Base-by-base conservation (phyloP, 2,329 filamentous ascomycete species). In the Ceratocystis diversiconidia region DNA sequence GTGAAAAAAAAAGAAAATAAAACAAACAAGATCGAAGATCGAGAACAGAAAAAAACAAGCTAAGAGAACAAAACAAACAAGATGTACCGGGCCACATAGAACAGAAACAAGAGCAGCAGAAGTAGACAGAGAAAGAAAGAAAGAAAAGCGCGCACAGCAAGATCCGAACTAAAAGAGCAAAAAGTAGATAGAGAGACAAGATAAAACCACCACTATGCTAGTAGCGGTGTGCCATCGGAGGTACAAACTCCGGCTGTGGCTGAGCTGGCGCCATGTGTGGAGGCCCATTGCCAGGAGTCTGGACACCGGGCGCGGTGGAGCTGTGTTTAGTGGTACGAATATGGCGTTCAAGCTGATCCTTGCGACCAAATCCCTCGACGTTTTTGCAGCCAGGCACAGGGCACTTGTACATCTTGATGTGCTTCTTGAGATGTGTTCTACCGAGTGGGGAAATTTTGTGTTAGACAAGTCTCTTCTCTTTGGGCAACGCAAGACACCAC, bases 381-480 rank as follows among this genome's bases (percentile, higher is more conserved):
- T 66, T 66, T 30, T 66, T 66, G 52, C 65, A 66, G 50, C 65
- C 65, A 3, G 52, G 50, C 5, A 66, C 65, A 17, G 65, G 65
- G 52, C 65, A 66, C 41, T 66, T 66, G 61, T 66, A 66, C 65
- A 66, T 66, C 28, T 66, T 66, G 65, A 66, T 28, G 52, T 66
- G 65, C 43, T 66, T 66, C 30, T 66, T 66, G 12, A 66, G 61
- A 41, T 66, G 65, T n/a, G 65, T 66, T 60, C 65, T 66, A 63
- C 22, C 44, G 5, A 32, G 32, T 28, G 36, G 19, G 25, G 32
- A 10, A n/a, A 22, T 6, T 32, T 10, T 61, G 28, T 41, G 61
- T 63, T 63, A 66, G 19, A 57, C 52, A 57, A 52, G 25, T 19
- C 22, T 22, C 8, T 22, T 19, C 6, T 19, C 8, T n/a, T 22